Conservation (phyloP, 1,284 basidiomycete species). For the Ganoderma lingzhi region DNA sequence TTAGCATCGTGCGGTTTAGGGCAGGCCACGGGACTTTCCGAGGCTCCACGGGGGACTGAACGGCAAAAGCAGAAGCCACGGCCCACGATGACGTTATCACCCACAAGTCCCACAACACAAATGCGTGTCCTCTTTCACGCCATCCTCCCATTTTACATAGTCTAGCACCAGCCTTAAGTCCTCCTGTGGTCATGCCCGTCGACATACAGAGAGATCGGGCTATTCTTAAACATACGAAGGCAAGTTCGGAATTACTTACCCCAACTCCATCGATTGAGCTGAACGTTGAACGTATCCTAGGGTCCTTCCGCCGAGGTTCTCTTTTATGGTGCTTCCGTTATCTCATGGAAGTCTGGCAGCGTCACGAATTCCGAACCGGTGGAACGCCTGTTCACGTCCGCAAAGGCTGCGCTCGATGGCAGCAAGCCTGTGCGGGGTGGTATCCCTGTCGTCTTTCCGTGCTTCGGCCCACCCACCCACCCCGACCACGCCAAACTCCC, state of each 20-base stretch:
- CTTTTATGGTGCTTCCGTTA: slow-evolving; percentile 83
- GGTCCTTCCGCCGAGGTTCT: slow-evolving; percentile 77
- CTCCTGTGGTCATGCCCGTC: slow-evolving; percentile 55
- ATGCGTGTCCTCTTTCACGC: not conserved
- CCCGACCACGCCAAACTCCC: slow-evolving; percentile 75
- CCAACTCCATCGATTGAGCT: slow-evolving; percentile 4
- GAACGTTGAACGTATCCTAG: slow-evolving; percentile 46
- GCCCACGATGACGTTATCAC: slow-evolving; percentile 16
- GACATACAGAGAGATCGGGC: slow-evolving; percentile 49
- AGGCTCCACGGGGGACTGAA: not conserved
- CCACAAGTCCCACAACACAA: not conserved
- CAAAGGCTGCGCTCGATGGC: slow-evolving; percentile 79
- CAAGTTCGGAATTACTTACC: slow-evolving; percentile 44
- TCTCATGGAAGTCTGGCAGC: slow-evolving; percentile 73
- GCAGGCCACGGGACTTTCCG: slow-evolving; percentile 22
- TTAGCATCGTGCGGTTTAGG: slow-evolving; percentile 24
- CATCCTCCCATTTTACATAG: not conserved
- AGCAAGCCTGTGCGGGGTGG: slow-evolving; percentile 83
- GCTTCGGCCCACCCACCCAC: slow-evolving; percentile 82
- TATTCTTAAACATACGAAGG: slow-evolving; percentile 57
- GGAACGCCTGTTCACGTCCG: slow-evolving; percentile 82
- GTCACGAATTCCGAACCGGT: slow-evolving; percentile 46
- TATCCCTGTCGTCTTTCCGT: slow-evolving; percentile 86
- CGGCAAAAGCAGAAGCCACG: not conserved
- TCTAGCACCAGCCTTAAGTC: not conserved